phyloP scores from a whole-genome alignment of 2,329 filamentous ascomycete species.

The Paecilomyces fulvus region DNA sequence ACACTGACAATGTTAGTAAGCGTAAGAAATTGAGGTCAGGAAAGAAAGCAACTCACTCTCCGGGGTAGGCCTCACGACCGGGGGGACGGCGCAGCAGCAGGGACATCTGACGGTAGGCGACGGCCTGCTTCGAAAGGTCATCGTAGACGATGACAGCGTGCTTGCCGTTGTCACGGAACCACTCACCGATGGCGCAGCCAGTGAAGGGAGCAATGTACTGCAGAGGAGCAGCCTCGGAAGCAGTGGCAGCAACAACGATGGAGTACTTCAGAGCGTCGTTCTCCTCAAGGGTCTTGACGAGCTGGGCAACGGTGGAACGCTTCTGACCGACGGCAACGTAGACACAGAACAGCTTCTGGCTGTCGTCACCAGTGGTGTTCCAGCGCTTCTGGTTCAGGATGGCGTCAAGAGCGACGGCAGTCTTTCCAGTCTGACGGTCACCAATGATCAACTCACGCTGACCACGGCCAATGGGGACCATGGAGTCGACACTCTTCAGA shows the following conservation, averaged over 20 bases:
- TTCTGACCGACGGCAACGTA: constrained; percentile 99
- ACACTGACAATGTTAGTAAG: constrained; percentile 44
- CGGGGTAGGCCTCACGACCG: constrained; percentile 98
- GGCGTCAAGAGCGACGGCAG: constrained; percentile 92
- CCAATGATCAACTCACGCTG: constrained; percentile 99
- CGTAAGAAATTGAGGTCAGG: constrained; percentile 2
- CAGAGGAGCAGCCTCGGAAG: constrained; percentile 90
- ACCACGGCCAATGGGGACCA: constrained; percentile 99
- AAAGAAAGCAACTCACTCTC: constrained; percentile 53
- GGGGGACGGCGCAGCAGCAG: constrained; percentile 94
- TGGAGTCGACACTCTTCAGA: constrained; percentile 98
- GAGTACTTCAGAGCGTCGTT: constrained; percentile 99
- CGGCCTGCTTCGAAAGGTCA: constrained; percentile 95
- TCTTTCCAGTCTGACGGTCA: constrained; percentile 99
- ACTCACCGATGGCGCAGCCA: constrained; percentile 58
- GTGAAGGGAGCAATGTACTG: constrained; percentile 95
- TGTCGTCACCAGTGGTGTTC: constrained; percentile 81
- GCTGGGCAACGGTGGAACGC: constrained; percentile 97
- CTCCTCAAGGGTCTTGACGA: constrained; percentile 99
- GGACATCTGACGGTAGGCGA: constrained; percentile 98
- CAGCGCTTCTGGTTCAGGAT: constrained; percentile 99
- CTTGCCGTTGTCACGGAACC: constrained; percentile 74
- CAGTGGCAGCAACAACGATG: constrained; percentile 87
- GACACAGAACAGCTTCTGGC: constrained; percentile 98
- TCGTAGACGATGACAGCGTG: constrained; percentile 89